Conservation (phyloP, 352 stramenopile species). For the Pilasporangium apinafurcum region DNA sequence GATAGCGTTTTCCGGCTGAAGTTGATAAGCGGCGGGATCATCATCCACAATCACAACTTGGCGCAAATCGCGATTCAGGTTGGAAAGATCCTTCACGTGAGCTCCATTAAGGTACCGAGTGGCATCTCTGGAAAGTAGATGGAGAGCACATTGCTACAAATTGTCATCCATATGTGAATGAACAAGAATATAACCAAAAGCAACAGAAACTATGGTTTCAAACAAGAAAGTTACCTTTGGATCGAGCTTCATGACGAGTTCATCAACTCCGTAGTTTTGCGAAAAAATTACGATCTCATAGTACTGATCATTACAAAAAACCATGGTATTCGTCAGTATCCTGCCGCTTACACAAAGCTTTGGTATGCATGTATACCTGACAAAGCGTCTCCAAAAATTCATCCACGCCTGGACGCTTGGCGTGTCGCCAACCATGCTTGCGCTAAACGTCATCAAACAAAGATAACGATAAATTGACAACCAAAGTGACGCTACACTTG, state of each 20-base stretch:
- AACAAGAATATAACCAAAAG: too few relatives aligned
- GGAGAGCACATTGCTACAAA: slow-evolving; percentile 59
- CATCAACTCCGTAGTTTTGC: slow-evolving; percentile 76
- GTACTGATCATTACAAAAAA: slow-evolving; percentile 24
- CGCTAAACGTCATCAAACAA: slow-evolving; percentile 22
- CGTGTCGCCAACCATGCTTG: slow-evolving; percentile 85
- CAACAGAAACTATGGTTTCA: background rate
- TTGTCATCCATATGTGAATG: too few relatives aligned
- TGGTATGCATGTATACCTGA: slow-evolving; percentile 22
- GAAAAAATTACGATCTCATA: slow-evolving; percentile 89
- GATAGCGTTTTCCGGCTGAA: slow-evolving; percentile 84
- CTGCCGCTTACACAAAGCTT: background rate
- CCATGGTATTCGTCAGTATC: background rate
- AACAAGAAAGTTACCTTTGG: slow-evolving; percentile 33
- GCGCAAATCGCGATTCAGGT: slow-evolving; percentile 73
- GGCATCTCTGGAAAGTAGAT: slow-evolving; percentile 72
- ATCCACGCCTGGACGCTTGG: slow-evolving; percentile 80
- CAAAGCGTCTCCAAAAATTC: slow-evolving; percentile 81
- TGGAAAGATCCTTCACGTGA: slow-evolving; percentile 80
- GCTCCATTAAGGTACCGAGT: slow-evolving; percentile 79
- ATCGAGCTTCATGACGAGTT: slow-evolving; percentile 76
- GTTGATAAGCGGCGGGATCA: slow-evolving; percentile 69
- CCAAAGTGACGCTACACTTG: background rate
- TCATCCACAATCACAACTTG: slow-evolving; percentile 85
- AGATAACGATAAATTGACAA: slow-evolving; percentile 1